Conservation (phyloP, 495 filamentous ascomycete genomes). For the Neurospora sp. region DNA sequence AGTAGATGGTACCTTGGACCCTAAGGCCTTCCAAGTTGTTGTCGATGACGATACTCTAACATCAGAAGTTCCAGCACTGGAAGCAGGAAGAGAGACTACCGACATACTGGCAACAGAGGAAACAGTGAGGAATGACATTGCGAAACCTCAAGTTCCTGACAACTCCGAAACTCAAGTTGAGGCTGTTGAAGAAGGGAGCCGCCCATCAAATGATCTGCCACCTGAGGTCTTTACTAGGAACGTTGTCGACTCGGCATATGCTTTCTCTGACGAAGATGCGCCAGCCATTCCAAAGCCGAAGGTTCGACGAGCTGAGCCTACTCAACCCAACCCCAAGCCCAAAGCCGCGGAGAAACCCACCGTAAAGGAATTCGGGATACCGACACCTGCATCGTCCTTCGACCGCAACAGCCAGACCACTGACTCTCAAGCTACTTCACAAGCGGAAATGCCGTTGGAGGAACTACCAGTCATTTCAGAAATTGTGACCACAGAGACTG, state of each 20-base stretch:
- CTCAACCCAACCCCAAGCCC: not conserved
- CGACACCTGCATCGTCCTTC: not conserved
- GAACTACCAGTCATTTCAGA: not conserved
- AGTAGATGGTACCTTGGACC: not conserved
- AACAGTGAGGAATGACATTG: not conserved
- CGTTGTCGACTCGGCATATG: slow-evolving; percentile 23
- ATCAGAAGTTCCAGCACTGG: not conserved
- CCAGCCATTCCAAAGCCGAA: slow-evolving; percentile 9
- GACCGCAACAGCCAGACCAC: not conserved
- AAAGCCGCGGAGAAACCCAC: not conserved
- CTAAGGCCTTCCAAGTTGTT: not conserved
- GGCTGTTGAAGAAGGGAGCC: not conserved
- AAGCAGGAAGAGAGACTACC: not conserved
- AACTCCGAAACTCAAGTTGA: not conserved
- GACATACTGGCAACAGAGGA: not conserved
- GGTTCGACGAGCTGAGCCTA: not conserved
- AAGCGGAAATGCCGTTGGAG: not conserved
- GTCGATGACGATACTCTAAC: not conserved
- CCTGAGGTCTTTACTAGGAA: slow-evolving; percentile 21
- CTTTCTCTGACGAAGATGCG: slow-evolving; percentile 34
- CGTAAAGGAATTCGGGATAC: not conserved
- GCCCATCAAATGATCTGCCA: not conserved
- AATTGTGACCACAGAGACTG: not conserved
- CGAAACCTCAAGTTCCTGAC: not conserved
- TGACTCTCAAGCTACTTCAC: not conserved